Evolutionary conservation across 2,329 filamentous ascomycete genomes (phyloP).

Genomic region (Orbilia javanica): DNA sequence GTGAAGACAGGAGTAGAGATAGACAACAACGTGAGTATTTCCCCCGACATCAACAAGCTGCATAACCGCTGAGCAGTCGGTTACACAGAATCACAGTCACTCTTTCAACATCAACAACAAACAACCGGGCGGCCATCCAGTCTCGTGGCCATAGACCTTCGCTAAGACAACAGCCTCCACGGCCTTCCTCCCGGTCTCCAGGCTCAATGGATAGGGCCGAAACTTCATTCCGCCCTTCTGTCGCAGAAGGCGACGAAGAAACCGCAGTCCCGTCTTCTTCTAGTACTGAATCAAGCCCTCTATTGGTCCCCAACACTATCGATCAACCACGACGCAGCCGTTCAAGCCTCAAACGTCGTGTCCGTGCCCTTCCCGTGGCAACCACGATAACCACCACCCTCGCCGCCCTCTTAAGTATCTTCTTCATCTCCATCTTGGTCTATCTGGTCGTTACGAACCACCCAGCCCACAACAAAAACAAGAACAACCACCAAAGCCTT

Average conservation of each 20-base stretch:
- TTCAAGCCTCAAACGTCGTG: slow-evolving; percentile 6
- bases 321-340: neutral
- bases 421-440: slow-evolving; percentile 12
- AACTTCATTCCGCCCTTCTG: neutral
- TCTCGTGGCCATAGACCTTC: neutral
- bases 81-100: slow-evolving; percentile 20
- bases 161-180: neutral
- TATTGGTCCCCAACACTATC: slow-evolving; percentile 13
- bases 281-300: slow-evolving; percentile 25
- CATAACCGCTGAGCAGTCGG: neutral
- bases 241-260: slow-evolving; percentile 27
- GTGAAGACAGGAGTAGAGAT: neutral
- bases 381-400: neutral
- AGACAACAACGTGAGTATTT: neutral
- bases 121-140: neutral
- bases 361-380: neutral
- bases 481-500: slow-evolving; percentile 3
- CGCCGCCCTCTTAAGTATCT: neutral
- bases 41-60: neutral
- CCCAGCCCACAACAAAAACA: neutral
- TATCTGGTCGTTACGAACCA: slow-evolving; percentile 13
- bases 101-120: slow-evolving; percentile 20
- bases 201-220: neutral
- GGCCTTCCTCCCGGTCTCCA: neutral
- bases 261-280: neutral